A percentile compares a stretch with the other conserved stretches of the same genome.
Conservation (phyloP, 108 stramenopile genomes). For the Pelagomonas calceolata region DNA sequence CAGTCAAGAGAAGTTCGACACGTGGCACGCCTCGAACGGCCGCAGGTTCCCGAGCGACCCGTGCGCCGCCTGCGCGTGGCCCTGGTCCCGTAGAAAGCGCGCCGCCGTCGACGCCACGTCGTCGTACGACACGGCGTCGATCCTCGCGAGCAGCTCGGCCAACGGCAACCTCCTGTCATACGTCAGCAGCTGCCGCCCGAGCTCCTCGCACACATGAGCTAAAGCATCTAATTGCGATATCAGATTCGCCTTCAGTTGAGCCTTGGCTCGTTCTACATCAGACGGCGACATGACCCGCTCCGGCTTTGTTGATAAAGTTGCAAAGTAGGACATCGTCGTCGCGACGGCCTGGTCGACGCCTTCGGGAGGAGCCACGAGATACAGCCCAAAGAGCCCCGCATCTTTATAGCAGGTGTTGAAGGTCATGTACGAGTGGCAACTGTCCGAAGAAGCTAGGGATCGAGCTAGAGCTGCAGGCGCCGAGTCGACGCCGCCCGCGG, state of each 20-base stretch:
- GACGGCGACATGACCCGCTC: conserved; percentile 17
- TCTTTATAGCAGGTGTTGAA: conserved; percentile 99
- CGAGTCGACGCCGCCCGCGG: conserved; percentile 26
- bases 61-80: conserved; percentile 34
- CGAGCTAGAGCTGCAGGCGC: conserved; percentile 26
- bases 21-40: conserved; percentile 15
- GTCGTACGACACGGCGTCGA: conserved; percentile 79
- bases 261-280: conserved; percentile 83
- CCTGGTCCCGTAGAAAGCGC: conserved; percentile 26
- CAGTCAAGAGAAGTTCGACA: not conserved
- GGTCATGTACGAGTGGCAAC: conserved; percentile 77
- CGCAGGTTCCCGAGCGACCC: conserved; percentile 27
- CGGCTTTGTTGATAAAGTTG: conserved; percentile 33
- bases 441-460: conserved; percentile 66
- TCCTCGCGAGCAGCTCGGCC: conserved; percentile 88
- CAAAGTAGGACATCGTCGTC: conserved; percentile 73
- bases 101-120: conserved; percentile 77
- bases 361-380: conserved; percentile 81
- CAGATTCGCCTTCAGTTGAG: conserved; percentile 91
- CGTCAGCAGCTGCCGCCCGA: conserved; percentile 93
- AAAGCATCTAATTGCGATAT: conserved; percentile 90
- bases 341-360: conserved; percentile 73
- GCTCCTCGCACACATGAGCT: conserved; percentile 92
- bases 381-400: conserved; percentile 95
- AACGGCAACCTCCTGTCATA: conserved; percentile 95